Evolutionary conservation across 306 rosid genomes (phyloP), one percentile per base, ranked within the genome.

Genomic region (Quercus robur): DNA sequence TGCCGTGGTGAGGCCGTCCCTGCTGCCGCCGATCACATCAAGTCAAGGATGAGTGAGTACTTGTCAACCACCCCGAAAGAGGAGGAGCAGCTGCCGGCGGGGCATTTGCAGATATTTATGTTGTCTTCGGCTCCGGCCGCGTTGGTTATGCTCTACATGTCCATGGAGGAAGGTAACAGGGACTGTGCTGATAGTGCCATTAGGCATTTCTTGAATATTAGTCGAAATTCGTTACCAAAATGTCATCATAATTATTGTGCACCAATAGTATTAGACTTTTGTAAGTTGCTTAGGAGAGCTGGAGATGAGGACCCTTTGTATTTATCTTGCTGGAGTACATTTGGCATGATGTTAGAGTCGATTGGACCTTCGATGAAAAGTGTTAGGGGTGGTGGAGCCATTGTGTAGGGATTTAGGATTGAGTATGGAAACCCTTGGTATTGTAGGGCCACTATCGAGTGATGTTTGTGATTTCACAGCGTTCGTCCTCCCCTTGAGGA

Each of bases 121-220:
- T 84, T 83, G 2, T 86, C 90, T 0, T 78, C 80, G n/a, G 86
- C 89, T 18, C 93, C 96, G 5, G 56, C 55, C 8, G 74, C 87
- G 26, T 70, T 94, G 71, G 87, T 87, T 2, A 84, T 78, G 86
- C 91, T 94, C 71, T 92, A 92, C 41, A 49, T 75, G 26, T 94
- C 99, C 3, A 59, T 86, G 0, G 6, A 25, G 1, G 51, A 20
- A 21, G 94, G 72, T 69, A 82, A 83, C 70, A 81, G 83, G 62
- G 76, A 57, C 3, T n/a, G 63, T 54, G 97, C 94, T 4, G 93
- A 83, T 12, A 56, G 2, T 31, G 70, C 68, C n/a, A 68, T 94
- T 35, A 88, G 64, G 85, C 76, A 80, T 81, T 89, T 94, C 57
- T n/a, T 90, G 74, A 73, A n/a, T 74, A 71, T 80, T 2, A 75